phyloP scores from a whole-genome alignment of 2,329 filamentous ascomycete species.

The Talaromyces funiculosus region DNA sequence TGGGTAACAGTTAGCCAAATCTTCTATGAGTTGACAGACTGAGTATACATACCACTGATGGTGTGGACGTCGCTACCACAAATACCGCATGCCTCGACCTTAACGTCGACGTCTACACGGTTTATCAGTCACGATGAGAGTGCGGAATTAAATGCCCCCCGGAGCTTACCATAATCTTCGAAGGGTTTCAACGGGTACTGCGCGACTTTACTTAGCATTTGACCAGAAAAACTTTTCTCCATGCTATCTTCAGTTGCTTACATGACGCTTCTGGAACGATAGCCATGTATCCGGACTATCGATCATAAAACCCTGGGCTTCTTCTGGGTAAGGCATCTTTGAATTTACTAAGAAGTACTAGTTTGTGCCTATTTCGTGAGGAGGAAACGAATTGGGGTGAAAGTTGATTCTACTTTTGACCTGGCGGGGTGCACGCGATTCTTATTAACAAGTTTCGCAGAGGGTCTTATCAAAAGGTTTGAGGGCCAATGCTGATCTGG shows the following conservation, averaged over 20 bases:
- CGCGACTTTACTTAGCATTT: constrained; percentile 3
- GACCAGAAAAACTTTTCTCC: neutral
- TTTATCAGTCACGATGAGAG: neutral
- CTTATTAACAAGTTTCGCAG: neutral
- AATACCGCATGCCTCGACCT: constrained; percentile 74
- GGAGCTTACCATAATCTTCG: constrained; percentile 56
- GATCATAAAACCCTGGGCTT: constrained; percentile 45
- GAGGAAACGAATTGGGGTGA: neutral
- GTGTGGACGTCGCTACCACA: constrained; percentile 70
- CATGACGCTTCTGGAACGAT: constrained; percentile 53
- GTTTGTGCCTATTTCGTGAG: neutral
- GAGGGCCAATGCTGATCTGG: neutral
- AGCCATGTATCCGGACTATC: constrained; percentile 63
- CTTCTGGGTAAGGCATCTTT: constrained; percentile 42
- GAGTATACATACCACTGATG: constrained; percentile 42
- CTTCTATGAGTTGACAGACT: neutral
- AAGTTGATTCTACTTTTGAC: neutral
- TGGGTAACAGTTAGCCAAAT: neutral
- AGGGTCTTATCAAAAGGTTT: neutral
- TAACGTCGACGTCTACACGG: constrained; percentile 69
- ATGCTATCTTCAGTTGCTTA: constrained; percentile 24
- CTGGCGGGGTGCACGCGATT: neutral
- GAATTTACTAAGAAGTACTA: neutral
- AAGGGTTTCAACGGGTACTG: constrained; percentile 80
- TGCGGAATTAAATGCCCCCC: neutral